Evolutionary conservation across 2,329 filamentous ascomycete genomes (phyloP), one percentile per base, ranked within the genome.

Genomic region (Didymosphaeria variabile): DNA sequence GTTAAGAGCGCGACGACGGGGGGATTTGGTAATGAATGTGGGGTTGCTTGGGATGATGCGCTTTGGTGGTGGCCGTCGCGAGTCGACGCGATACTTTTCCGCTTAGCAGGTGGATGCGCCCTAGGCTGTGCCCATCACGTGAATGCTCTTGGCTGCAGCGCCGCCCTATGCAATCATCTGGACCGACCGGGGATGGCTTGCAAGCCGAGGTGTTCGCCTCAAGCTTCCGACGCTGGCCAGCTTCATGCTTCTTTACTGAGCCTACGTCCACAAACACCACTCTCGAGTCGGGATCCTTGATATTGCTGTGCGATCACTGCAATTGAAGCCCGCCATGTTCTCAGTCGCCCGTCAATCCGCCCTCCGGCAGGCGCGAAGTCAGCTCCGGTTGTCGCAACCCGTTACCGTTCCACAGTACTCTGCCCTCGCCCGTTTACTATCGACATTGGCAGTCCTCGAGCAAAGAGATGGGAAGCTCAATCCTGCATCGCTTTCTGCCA

Each of bases 401-500:
- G 70, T 66, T 38, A 63, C 65, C 45, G 58, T 74, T 59, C 78
- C 80, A 66, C 80, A 81, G 67, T 79, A 81, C 73, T 88, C 87
- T 59, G 84, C 86, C 64, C 81, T 90, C 66, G 84, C 85, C 70
- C 87, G 91, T 71, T 83, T 97, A 63, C 85, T 96, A 61, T 97
- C 94, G 54, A 95, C 94, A 38, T 87, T 99, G 59, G 94, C 94
- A 49, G 84, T 99, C 57, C 87, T 99, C 64, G 95, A 99, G 82
- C 95, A 98, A 81, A 89, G 90, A 72, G 91, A 97, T 72, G 95
- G 95, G 64, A 90, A 93, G 81, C 87, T 99, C 67, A 93, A 92
- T 75, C 81, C 86, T 63, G 90, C 91, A 23, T 97, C 94, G 5
- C 83, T 97, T 59, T 92, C 92, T 73, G 91, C 93, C 47, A 87